Evolutionary conservation across 768 basidiomycete genomes (phyloP).

Genomic region (Suillus clintonianus): DNA sequence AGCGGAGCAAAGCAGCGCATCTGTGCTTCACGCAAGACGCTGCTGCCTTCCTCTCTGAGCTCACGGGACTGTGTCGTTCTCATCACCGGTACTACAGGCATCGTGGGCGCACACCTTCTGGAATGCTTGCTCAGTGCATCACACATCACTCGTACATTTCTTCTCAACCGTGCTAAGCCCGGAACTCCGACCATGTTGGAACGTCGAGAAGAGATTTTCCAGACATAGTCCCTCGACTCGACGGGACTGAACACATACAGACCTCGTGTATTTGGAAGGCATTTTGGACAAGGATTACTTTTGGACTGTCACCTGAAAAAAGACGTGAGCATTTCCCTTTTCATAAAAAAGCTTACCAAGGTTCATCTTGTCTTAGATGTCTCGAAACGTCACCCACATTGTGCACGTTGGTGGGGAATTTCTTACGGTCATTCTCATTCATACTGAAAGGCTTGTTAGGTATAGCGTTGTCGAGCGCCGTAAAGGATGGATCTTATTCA

Average conservation of each 20-base stretch:
- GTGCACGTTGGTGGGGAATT: constrained; percentile 1
- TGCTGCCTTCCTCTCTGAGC: background rate
- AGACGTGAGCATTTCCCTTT: background rate
- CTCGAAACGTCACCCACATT: constrained; percentile 3
- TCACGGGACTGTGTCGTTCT: constrained; percentile 18
- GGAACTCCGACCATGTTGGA: constrained; percentile 13
- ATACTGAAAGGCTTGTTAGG: constrained; percentile 4
- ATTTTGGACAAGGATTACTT: background rate
- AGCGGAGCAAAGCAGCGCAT: background rate
- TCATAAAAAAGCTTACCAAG: background rate
- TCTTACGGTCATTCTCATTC: background rate
- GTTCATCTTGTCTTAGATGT: background rate
- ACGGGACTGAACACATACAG: constrained; percentile 22
- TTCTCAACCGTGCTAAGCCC: constrained; percentile 21
- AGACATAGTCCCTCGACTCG: constrained; percentile 26
- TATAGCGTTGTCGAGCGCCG: background rate
- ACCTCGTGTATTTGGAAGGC: constrained; percentile 31
- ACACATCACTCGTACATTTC: constrained; percentile 18
- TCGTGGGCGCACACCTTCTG: constrained; percentile 23
- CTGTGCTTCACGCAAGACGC: background rate
- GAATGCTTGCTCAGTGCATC: constrained; percentile 2
- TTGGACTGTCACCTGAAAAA: background rate
- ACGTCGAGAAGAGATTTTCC: constrained; percentile 26
- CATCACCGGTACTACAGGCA: constrained; percentile 32
- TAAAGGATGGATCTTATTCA: constrained; percentile 18